These are phyloP conservation scores for Mychonastes homosphaera DNA, from an alignment of 139 green algal species.

Conservation along the genomic window DNA sequence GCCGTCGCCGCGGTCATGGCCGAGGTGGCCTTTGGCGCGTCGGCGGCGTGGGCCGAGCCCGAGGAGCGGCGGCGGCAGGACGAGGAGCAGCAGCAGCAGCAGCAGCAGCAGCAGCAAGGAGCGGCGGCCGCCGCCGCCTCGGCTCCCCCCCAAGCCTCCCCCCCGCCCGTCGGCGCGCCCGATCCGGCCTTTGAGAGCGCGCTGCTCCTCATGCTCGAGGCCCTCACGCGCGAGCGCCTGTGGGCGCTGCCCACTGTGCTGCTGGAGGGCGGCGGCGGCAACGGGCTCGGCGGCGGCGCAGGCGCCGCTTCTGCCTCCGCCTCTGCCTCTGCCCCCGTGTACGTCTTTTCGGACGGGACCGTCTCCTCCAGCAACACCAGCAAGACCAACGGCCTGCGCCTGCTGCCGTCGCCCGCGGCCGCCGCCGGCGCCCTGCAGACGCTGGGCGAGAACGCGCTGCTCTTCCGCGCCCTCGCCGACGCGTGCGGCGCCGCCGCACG, in stretches of 20 bases:
- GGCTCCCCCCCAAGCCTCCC: too few species aligned
- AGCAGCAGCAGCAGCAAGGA: conserved; percentile 8
- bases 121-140: not conserved
- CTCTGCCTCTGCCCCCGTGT: not conserved
- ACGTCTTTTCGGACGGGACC: too few species aligned
- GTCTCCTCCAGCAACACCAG: too few species aligned
- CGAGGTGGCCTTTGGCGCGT: conserved; percentile 56
- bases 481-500: conserved; percentile 32
- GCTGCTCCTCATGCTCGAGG: not conserved
- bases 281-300: not conserved
- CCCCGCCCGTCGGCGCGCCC: not conserved
- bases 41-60: conserved; percentile 28
- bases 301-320: not conserved
- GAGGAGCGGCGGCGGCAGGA: not conserved
- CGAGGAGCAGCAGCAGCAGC: conserved; percentile 2
- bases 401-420: not conserved
- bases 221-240: conserved; percentile 15
- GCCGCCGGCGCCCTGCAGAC: conserved; percentile 14
- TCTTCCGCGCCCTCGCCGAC: conserved; percentile 43
- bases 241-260: conserved; percentile 31
- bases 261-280: not conserved
- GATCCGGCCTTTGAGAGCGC: conserved; percentile 15
- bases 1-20: conserved; percentile 27
- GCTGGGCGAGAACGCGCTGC: conserved; percentile 54
- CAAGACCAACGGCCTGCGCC: not conserved